These are phyloP conservation scores for Vitis riparia DNA, from an alignment of 164 flowering plant species.

Conservation along the genomic window DNA sequence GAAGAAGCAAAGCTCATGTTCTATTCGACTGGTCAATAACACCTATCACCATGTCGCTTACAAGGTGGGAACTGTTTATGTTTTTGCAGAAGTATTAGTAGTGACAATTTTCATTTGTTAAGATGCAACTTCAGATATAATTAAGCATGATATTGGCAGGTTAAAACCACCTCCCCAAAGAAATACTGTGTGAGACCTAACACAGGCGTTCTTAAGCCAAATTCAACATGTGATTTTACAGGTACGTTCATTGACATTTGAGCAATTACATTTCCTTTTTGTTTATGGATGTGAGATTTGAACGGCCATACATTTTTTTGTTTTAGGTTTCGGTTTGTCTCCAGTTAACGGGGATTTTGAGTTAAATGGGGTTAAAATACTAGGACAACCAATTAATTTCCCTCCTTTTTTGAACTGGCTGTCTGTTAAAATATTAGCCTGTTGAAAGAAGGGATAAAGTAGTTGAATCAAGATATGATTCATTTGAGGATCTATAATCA, in stretches of 20 bases:
- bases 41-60: conserved; percentile 73
- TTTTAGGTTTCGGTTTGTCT: neutral
- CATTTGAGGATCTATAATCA: too few species aligned
- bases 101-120: neutral
- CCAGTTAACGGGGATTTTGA: too few species aligned
- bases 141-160: conserved; percentile 43
- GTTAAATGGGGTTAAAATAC: too few species aligned
- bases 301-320: too few species aligned
- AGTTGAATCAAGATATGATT: too few species aligned
- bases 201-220: conserved; percentile 65
- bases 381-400: too few species aligned
- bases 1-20: conserved; percentile 72
- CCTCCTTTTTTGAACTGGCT: too few species aligned
- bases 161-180: conserved; percentile 90
- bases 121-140: too few species aligned
- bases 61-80: conserved; percentile 52
- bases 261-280: too few species aligned
- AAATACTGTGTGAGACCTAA: conserved; percentile 84
- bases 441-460: too few species aligned
- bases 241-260: conserved; percentile 38
- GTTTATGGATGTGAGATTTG: too few species aligned
- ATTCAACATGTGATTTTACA: conserved; percentile 57
- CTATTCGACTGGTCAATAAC: conserved; percentile 57
- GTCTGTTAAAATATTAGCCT: too few species aligned
- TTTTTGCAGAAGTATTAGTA: neutral